Evolutionary conservation across 1,139 yeast species (phyloP).

Genomic region (Arxiozyma bovina): DNA sequence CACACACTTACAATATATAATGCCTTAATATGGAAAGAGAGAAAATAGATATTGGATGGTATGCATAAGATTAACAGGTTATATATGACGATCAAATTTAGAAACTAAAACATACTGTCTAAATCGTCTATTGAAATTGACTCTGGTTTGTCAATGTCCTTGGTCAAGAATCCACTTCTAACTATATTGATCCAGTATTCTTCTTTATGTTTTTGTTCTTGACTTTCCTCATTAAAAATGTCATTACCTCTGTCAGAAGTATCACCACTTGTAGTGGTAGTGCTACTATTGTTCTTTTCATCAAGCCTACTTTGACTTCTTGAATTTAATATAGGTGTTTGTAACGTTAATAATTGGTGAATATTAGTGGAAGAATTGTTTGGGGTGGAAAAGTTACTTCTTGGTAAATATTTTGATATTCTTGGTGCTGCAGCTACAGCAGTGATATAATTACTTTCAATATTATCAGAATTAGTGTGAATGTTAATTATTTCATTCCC

Average conservation of each 20-base stretch:
- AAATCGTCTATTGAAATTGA: conserved; percentile 64
- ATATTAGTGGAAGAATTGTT: conserved; percentile 49
- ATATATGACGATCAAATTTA: neutral
- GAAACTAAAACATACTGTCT: conserved; percentile 50
- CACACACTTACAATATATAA: too few species aligned
- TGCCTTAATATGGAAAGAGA: conserved; percentile 1
- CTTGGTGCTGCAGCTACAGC: conserved; percentile 81
- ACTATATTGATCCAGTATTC: conserved; percentile 55
- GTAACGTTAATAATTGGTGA: conserved; percentile 54
- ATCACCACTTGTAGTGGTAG: conserved; percentile 11
- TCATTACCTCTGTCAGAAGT: conserved; percentile 3
- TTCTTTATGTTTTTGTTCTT: neutral
- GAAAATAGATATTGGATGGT: conserved; percentile 7
- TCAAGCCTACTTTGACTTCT: neutral
- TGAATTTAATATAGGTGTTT: conserved; percentile 30
- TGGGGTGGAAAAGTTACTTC: conserved; percentile 11
- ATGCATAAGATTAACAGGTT: neutral
- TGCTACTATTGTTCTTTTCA: conserved; percentile 9
- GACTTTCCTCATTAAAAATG: neutral
- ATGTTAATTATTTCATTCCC: neutral
- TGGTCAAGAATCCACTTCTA: conserved; percentile 63
- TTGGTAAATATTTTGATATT: conserved; percentile 50
- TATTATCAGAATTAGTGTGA: neutral
- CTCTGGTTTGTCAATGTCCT: conserved; percentile 72
- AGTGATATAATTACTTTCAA: conserved; percentile 36